phyloP scores from a whole-genome alignment of 2,329 filamentous ascomycete species.

The Trichophyton rubrum region DNA sequence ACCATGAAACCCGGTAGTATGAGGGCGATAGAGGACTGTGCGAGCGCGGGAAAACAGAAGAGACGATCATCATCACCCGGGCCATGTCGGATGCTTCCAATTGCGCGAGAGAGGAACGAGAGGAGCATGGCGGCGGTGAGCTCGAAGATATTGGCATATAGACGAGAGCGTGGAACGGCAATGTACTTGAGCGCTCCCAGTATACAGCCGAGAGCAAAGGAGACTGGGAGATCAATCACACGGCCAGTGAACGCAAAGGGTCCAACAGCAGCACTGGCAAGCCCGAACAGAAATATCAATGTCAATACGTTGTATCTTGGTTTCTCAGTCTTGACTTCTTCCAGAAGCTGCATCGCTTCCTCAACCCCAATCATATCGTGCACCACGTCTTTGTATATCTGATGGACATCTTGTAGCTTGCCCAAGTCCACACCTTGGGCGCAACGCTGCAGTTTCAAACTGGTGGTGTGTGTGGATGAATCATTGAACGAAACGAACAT shows the following conservation, averaged over 20 bases:
- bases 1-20: conserved; percentile 59
- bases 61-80: conserved; percentile 32
- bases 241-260: conserved; percentile 70
- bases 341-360: conserved; percentile 33
- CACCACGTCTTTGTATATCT: conserved; percentile 38
- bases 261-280: conserved; percentile 63
- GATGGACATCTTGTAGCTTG: conserved; percentile 33
- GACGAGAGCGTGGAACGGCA: conserved; percentile 58
- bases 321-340: conserved; percentile 44
- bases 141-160: conserved; percentile 53
- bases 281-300: conserved; percentile 56
- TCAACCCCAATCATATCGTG: conserved; percentile 36
- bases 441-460: conserved; percentile 34
- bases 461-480: conserved; percentile 33
- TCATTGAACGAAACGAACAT: conserved; percentile 86
- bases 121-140: conserved; percentile 52
- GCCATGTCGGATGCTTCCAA: conserved; percentile 48
- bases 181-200: conserved; percentile 64
- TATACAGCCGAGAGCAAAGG: conserved; percentile 62
- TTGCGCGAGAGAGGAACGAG: conserved; percentile 55
- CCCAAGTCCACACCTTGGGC: conserved; percentile 33
- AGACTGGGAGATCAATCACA: conserved; percentile 64
- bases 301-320: conserved; percentile 43
- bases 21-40: conserved; percentile 62
- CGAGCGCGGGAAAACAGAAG: conserved; percentile 60